Conservation (phyloP, 148 eudicot genomes). For the Amaranthus hypochondriacus region DNA sequence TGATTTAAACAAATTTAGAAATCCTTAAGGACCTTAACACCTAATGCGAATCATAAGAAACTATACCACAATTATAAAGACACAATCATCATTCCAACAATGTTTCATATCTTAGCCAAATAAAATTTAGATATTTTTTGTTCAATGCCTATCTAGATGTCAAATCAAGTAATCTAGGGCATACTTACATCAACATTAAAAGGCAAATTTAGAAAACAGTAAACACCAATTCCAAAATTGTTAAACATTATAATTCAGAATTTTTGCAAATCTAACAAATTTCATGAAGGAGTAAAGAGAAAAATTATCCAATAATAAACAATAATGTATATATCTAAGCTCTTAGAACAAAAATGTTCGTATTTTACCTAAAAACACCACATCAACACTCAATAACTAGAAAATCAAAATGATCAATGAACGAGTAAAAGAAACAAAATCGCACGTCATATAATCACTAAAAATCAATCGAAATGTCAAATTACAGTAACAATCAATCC, state of each 20-base stretch:
- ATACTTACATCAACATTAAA: too few relatives aligned
- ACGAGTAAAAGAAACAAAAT: not conserved
- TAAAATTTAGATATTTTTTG: too few relatives aligned
- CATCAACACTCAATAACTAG: not conserved
- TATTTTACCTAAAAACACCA: not conserved
- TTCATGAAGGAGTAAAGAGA: too few relatives aligned
- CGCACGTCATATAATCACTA: slow-evolving; percentile 6
- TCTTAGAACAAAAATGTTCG: not conserved
- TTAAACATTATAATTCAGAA: not conserved
- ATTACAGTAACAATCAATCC: not conserved
- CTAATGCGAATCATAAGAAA: too few relatives aligned
- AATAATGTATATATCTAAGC: not conserved
- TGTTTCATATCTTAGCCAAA: too few relatives aligned
- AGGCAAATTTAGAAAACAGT: not conserved
- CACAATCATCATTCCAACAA: too few relatives aligned
- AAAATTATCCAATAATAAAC: too few relatives aligned
- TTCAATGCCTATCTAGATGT: too few relatives aligned
- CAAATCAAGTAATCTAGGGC: too few relatives aligned
- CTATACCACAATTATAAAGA: too few relatives aligned
- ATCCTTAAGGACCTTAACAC: not conserved
- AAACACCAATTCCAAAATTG: not conserved
- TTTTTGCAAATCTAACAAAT: too few relatives aligned
- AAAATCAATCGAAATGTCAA: slow-evolving; percentile 12
- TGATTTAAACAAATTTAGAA: not conserved
- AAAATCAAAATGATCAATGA: not conserved